These are phyloP conservation scores for Wallemia mellicola DNA, from an alignment of 1,284 basidiomycete genomes.

Conservation along the genomic window DNA sequence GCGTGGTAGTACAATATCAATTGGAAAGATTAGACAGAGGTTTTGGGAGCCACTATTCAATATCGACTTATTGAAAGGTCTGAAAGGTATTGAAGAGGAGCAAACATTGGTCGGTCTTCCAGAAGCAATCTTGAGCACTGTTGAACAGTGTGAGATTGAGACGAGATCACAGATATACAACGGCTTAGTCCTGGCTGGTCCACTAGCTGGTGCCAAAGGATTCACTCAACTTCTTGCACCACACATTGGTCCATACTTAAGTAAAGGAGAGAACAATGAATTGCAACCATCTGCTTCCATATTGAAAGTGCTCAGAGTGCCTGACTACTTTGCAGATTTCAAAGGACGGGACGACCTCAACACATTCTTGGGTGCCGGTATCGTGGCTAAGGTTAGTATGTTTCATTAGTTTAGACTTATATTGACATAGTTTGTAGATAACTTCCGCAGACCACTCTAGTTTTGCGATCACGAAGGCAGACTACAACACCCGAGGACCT, in stretches of 20 bases:
- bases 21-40: constrained; percentile 64
- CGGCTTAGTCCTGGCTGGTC: background rate
- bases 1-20: constrained; percentile 32
- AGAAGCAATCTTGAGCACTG: background rate
- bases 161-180: background rate
- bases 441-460: background rate
- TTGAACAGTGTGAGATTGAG: background rate
- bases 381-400: background rate
- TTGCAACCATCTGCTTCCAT: background rate
- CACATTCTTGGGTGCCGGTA: constrained; percentile 4
- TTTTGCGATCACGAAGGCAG: background rate
- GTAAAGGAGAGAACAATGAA: background rate
- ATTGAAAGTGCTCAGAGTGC: constrained; percentile 1
- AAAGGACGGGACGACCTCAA: constrained; percentile 7
- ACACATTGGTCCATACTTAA: background rate
- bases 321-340: constrained; percentile 12
- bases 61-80: constrained; percentile 20
- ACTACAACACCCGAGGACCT: background rate
- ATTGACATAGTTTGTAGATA: background rate
- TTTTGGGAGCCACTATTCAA: constrained; percentile 74
- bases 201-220: background rate
- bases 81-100: constrained; percentile 12
- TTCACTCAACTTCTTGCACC: background rate
- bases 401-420: background rate
- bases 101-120: background rate